These are phyloP conservation scores for Fusarium succisae DNA, from an alignment of 2,329 filamentous ascomycete species.

Conservation along the genomic window DNA sequence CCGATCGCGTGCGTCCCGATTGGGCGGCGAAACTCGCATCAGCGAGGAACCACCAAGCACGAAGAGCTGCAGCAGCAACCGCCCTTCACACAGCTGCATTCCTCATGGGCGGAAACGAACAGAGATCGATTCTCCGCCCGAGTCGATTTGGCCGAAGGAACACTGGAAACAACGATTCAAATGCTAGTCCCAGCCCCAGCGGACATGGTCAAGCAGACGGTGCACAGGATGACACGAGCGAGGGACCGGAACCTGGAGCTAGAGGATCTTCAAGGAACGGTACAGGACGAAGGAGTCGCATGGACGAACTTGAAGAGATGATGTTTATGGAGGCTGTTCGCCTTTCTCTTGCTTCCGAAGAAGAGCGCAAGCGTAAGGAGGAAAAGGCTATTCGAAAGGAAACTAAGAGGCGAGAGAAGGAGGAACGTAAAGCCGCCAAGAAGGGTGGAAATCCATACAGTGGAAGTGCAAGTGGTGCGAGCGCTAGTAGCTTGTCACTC, in stretches of 20 bases:
- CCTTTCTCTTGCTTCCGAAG: slow-evolving; percentile 88
- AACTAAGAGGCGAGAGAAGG: slow-evolving; percentile 85
- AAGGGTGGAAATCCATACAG: slow-evolving; percentile 58
- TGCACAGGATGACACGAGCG: slow-evolving; percentile 15
- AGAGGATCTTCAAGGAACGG: slow-evolving; percentile 33
- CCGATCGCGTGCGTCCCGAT: slow-evolving; percentile 90
- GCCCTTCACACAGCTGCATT: slow-evolving; percentile 96
- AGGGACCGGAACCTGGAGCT: slow-evolving; percentile 40
- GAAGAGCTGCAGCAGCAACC: slow-evolving; percentile 90
- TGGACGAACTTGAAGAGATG: slow-evolving; percentile 94
- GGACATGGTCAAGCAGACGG: slow-evolving; percentile 39
- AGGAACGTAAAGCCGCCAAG: slow-evolving; percentile 79
- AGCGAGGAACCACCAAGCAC: slow-evolving; percentile 84
- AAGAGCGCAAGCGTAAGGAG: slow-evolving; percentile 88
- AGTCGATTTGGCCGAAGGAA: slow-evolving; percentile 67
- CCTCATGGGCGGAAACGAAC: slow-evolving; percentile 74
- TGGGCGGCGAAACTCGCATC: slow-evolving; percentile 91
- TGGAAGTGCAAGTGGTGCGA: slow-evolving; percentile 54
- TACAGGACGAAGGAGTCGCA: slow-evolving; percentile 58
- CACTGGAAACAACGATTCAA: slow-evolving; percentile 51
- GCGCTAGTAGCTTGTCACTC: slow-evolving; percentile 72
- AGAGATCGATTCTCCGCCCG: slow-evolving; percentile 56
- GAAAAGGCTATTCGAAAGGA: slow-evolving; percentile 68
- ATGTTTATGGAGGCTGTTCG: slow-evolving; percentile 99
- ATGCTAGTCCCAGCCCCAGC: slow-evolving; percentile 43